These are phyloP conservation scores for Boletus pseudopeckii DNA, from an alignment of 768 basidiomycete genomes.

Conservation along the genomic window DNA sequence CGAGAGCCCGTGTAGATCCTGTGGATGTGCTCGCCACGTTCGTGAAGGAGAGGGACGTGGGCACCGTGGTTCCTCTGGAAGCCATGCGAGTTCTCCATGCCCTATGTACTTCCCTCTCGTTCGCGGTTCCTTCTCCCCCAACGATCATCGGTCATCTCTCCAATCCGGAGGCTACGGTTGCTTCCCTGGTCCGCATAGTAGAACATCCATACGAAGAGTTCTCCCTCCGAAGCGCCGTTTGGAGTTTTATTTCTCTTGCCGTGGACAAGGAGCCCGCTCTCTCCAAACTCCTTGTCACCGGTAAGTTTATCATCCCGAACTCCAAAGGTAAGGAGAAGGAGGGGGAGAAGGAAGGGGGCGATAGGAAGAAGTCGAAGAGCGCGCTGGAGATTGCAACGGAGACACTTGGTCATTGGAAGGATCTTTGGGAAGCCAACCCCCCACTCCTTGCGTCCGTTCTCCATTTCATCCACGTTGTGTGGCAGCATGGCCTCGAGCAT, in stretches of 20 bases:
- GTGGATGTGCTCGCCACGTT: constrained; percentile 72
- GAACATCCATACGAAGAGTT: constrained; percentile 80
- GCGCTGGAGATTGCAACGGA: constrained; percentile 68
- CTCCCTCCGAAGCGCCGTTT: constrained; percentile 67
- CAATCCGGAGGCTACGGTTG: constrained; percentile 68
- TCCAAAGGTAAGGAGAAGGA: constrained; percentile 40
- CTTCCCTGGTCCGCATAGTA: constrained; percentile 65
- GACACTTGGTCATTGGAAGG: constrained; percentile 66
- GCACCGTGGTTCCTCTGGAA: constrained; percentile 57
- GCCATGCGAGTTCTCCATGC: constrained; percentile 66
- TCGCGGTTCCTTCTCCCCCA: constrained; percentile 56
- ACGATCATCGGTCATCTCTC: constrained; percentile 77
- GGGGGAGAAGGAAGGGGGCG: constrained; percentile 1
- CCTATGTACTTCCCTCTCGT: constrained; percentile 62
- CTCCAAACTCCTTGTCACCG: constrained; percentile 72
- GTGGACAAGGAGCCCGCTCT: constrained; percentile 87
- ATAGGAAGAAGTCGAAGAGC: constrained; percentile 42
- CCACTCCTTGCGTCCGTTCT: constrained; percentile 70
- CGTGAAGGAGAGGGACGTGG: constrained; percentile 62
- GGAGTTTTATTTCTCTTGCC: constrained; percentile 79
- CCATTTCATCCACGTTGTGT: constrained; percentile 71
- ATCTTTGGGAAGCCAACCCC: constrained; percentile 75
- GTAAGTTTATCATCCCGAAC: constrained; percentile 55
- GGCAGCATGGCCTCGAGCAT: constrained; percentile 80
- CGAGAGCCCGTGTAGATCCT: constrained; percentile 56